phyloP scores from a whole-genome alignment of 352 stramenopile genomes.

The Globisporangium sylvaticum region DNA sequence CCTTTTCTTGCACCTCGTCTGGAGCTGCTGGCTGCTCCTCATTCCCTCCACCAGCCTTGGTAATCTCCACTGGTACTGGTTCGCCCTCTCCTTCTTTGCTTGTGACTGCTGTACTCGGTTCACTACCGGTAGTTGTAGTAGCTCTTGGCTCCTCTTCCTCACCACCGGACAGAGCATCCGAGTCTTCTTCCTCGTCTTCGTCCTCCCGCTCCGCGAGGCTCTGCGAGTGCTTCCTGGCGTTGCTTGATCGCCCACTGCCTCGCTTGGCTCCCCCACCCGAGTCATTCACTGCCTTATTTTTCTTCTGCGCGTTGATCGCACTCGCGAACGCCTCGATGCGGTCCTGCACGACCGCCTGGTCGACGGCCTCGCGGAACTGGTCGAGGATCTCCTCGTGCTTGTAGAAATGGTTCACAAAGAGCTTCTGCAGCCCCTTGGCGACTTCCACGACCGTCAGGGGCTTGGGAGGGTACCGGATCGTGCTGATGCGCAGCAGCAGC shows the following conservation, averaged over 20 bases:
- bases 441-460: conserved; percentile 35
- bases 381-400: conserved; percentile 59
- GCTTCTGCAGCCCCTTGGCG: conserved; percentile 47
- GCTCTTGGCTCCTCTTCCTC: no score
- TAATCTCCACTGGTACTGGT: neutral
- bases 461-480: conserved; percentile 54
- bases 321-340: conserved; percentile 55
- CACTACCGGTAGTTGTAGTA: no score
- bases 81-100: neutral
- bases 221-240: neutral
- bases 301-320: conserved; percentile 36
- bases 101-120: neutral
- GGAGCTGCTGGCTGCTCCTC: neutral
- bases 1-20: neutral
- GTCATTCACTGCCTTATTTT: neutral
- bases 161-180: neutral
- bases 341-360: conserved; percentile 55
- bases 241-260: conserved; percentile 3
- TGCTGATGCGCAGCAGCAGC: conserved; percentile 53
- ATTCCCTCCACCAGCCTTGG: neutral
- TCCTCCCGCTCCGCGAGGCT: neutral
- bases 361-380: conserved; percentile 50
- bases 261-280: neutral
- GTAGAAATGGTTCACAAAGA: conserved; percentile 65
- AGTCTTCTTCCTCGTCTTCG: neutral